phyloP scores from a whole-genome alignment of 2,329 filamentous ascomycete genomes.

The Aspergillus vadensis region DNA sequence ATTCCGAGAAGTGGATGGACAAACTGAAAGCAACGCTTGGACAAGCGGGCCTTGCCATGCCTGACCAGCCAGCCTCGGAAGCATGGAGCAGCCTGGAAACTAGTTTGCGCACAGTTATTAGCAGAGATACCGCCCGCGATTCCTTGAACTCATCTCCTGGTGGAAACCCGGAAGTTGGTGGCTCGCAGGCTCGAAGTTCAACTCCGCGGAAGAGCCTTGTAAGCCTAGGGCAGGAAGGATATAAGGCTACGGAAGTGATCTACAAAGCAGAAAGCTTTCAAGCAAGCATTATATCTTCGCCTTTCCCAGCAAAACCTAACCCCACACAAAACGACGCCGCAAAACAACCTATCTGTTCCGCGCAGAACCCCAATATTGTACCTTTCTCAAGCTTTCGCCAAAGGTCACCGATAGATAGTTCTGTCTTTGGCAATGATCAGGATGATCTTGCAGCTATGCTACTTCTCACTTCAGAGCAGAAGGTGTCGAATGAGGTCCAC shows the following conservation, averaged over 20 bases:
- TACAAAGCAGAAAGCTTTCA: slow-evolving; percentile 22
- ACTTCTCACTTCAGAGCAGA: slow-evolving; percentile 23
- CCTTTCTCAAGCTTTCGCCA: slow-evolving; percentile 36
- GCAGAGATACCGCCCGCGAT: background rate
- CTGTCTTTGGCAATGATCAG: slow-evolving; percentile 23
- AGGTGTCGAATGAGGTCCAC: background rate
- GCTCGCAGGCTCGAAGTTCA: background rate
- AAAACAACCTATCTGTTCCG: background rate
- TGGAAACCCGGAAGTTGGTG: background rate
- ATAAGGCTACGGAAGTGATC: slow-evolving; percentile 23
- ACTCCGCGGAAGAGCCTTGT: slow-evolving; percentile 1
- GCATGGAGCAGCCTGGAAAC: slow-evolving; percentile 25
- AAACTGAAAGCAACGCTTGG: slow-evolving; percentile 24
- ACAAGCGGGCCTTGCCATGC: slow-evolving; percentile 17
- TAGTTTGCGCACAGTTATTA: slow-evolving; percentile 14
- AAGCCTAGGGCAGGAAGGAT: background rate
- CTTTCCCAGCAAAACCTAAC: background rate
- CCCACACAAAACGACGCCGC: background rate
- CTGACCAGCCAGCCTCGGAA: slow-evolving; percentile 21
- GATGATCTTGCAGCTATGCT: slow-evolving; percentile 35
- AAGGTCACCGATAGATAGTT: slow-evolving; percentile 16
- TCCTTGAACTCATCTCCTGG: background rate
- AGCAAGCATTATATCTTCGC: slow-evolving; percentile 10
- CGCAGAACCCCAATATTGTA: slow-evolving; percentile 26
- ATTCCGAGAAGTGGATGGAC: slow-evolving; percentile 27